Conservation (phyloP, 441 rosid genomes). For the Erysimum pusillum region DNA sequence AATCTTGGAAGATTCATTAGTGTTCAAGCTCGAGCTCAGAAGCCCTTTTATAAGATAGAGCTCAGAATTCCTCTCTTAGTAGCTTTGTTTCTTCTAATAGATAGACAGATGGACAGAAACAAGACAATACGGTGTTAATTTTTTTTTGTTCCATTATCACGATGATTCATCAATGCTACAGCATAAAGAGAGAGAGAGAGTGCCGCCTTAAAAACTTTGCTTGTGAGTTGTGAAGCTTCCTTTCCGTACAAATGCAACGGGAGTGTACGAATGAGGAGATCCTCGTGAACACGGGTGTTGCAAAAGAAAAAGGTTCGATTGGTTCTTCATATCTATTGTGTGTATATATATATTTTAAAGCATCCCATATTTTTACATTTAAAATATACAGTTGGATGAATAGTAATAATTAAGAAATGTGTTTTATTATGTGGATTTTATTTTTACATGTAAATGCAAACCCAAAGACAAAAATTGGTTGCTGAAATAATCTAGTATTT, state of each 20-base stretch:
- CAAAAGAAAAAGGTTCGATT: neutral
- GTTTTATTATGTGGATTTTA: neutral
- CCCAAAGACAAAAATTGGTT: neutral
- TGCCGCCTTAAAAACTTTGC: neutral
- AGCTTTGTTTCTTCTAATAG: neutral
- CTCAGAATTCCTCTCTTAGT: no score
- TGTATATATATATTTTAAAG: neutral
- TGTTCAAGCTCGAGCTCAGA: neutral
- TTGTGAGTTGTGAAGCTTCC: neutral
- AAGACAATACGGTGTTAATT: neutral
- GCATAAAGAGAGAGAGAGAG: neutral
- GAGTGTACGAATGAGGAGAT: conserved; percentile 2
- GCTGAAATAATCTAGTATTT: neutral
- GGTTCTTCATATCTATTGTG: neutral
- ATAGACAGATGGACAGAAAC: neutral
- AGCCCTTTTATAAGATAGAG: neutral
- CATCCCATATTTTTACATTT: no score
- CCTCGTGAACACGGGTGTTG: neutral
- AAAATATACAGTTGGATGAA: neutral
- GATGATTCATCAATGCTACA: conserved; percentile 10
- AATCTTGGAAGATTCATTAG: neutral
- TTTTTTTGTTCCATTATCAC: conserved; percentile 17
- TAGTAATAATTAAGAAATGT: neutral
- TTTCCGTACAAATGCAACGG: conserved; percentile 25
- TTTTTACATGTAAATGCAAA: neutral